Conservation (phyloP, 1,284 basidiomycete species). For the Fomitiporia mediterranea region DNA sequence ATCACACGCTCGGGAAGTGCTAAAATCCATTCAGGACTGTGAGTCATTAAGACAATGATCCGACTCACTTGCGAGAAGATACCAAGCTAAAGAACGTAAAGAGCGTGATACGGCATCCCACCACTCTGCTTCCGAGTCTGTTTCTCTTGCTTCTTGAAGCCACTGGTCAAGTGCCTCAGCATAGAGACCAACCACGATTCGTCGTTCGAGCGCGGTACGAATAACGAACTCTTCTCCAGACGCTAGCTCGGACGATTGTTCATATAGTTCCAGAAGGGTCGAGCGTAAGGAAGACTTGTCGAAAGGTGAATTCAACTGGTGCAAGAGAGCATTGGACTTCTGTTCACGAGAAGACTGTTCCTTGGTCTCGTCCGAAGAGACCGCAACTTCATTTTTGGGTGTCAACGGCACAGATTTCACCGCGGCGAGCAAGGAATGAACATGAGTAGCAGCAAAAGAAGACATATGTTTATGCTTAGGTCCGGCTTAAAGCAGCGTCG, state of each 20-base stretch:
- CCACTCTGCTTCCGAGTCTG: slow-evolving; percentile 71
- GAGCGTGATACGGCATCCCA: slow-evolving; percentile 67
- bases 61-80: slow-evolving; percentile 64
- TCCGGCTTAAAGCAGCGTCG: background rate
- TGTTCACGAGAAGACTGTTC: slow-evolving; percentile 3
- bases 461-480: slow-evolving; percentile 18
- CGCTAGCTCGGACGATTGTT: background rate
- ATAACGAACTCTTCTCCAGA: slow-evolving; percentile 3
- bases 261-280: background rate
- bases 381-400: background rate
- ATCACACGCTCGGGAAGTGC: slow-evolving; percentile 55
- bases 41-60: background rate
- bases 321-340: background rate
- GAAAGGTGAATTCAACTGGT: slow-evolving; percentile 8
- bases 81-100: slow-evolving; percentile 42
- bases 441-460: slow-evolving; percentile 15
- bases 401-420: background rate
- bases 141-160: slow-evolving; percentile 54
- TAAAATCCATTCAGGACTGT: slow-evolving; percentile 26
- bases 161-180: slow-evolving; percentile 52
- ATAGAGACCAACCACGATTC: slow-evolving; percentile 52
- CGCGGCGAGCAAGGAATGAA: slow-evolving; percentile 12
- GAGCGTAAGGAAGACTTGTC: slow-evolving; percentile 2
- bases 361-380: background rate
- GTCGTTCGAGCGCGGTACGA: background rate